These are phyloP conservation scores for Globisporangium radiosum DNA, from an alignment of 352 stramenopile species.

Conservation along the genomic window DNA sequence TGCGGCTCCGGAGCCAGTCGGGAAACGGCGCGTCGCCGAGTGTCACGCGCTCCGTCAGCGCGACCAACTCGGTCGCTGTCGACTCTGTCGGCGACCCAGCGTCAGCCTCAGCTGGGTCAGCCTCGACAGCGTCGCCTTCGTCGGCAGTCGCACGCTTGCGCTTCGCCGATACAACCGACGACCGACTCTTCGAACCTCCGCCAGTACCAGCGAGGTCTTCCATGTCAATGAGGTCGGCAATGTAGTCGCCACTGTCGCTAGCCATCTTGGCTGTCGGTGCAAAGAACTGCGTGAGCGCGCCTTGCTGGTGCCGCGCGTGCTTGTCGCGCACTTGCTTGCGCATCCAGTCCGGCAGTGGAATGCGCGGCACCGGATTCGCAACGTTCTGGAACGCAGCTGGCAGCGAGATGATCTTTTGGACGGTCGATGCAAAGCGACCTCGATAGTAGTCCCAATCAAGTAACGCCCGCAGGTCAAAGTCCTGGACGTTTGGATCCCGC, in stretches of 20 bases:
- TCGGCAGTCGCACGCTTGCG: conserved; percentile 4
- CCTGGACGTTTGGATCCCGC: conserved; percentile 87
- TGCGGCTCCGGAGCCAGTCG: conserved; percentile 62
- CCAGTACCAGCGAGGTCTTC: conserved; percentile 33
- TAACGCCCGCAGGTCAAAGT: conserved; percentile 92
- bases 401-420: conserved; percentile 99
- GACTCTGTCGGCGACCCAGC: too few species aligned
- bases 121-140: neutral
- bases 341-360: conserved; percentile 97
- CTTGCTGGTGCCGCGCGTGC: conserved; percentile 68
- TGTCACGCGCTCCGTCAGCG: conserved; percentile 26
- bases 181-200: conserved; percentile 14
- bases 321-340: conserved; percentile 89
- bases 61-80: conserved; percentile 17
- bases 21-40: conserved; percentile 53
- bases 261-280: conserved; percentile 40
- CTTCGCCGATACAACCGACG: conserved; percentile 11
- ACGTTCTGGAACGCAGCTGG: conserved; percentile 97
- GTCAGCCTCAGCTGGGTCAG: too few species aligned
- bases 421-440: conserved; percentile 74
- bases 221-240: conserved; percentile 65
- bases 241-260: conserved; percentile 30
- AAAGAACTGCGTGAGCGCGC: conserved; percentile 90
- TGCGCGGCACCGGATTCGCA: conserved; percentile 93
- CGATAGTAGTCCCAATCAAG: conserved; percentile 99